Conservation (phyloP, 768 basidiomycete species). For the Dioszegia aurantiaca region DNA sequence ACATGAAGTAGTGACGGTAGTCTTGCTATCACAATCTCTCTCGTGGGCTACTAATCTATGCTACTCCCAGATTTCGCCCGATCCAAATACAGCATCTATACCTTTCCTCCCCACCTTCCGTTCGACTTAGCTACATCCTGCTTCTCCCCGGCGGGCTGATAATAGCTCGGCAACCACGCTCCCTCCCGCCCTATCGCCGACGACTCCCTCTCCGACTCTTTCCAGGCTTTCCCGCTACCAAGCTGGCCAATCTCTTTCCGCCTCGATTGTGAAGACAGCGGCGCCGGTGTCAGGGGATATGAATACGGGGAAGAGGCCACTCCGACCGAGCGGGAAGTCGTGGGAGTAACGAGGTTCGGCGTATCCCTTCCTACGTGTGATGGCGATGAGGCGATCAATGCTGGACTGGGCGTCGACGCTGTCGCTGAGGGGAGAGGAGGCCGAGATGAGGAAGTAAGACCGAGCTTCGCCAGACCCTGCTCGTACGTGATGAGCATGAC, state of each 20-base stretch:
- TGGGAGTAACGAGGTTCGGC: neutral
- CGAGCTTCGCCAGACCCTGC: conserved; percentile 20
- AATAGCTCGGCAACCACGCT: conserved; percentile 14
- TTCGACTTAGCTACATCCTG: neutral
- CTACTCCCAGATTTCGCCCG: too few relatives aligned
- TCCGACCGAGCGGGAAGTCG: too few relatives aligned
- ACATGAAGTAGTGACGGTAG: too few relatives aligned
- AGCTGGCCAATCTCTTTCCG: neutral
- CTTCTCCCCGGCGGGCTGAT: conserved; percentile 3
- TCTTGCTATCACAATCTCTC: neutral
- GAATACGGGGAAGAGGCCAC: too few relatives aligned
- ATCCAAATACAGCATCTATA: too few relatives aligned
- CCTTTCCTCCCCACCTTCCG: conserved; percentile 1
- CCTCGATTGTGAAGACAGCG: too few relatives aligned
- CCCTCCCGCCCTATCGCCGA: neutral
- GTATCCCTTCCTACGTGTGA: neutral
- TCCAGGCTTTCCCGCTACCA: neutral
- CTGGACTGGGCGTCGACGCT: neutral
- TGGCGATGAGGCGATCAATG: neutral
- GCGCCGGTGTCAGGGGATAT: too few relatives aligned
- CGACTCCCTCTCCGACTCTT: neutral
- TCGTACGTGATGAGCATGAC: conserved; percentile 22
- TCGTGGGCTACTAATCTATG: neutral
- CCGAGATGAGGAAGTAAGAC: neutral
- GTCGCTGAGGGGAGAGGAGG: neutral